phyloP scores from a whole-genome alignment of 805 yeast species.

The Metschnikowia continentalis region DNA sequence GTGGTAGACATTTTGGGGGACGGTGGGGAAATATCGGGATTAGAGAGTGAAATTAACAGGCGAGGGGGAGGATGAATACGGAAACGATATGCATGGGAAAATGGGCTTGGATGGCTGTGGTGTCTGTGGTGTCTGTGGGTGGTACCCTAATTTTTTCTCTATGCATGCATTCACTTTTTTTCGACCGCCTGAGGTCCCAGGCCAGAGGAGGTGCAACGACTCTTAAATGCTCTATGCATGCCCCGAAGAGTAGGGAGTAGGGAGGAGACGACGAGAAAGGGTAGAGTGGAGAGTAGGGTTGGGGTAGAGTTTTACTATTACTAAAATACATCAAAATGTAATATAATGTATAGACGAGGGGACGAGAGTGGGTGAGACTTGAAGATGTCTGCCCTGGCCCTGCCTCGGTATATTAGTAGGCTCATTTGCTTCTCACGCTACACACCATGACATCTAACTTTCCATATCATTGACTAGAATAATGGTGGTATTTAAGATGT shows the following conservation, averaged over 20 bases:
- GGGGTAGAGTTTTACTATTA: too few species aligned
- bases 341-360: too few species aligned
- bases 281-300: too few species aligned
- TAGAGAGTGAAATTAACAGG: background rate
- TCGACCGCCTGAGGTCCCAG: conserved; percentile 3
- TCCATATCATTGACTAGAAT: too few species aligned
- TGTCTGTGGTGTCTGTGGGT: conserved; percentile 2
- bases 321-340: too few species aligned
- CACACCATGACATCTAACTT: too few species aligned
- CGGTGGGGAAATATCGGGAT: background rate
- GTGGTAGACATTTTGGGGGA: conserved; percentile 10
- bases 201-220: conserved; percentile 2
- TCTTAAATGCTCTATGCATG: background rate
- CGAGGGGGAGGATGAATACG: background rate
- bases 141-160: conserved; percentile 3
- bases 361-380: too few species aligned
- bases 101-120: background rate
- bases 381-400: too few species aligned
- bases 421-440: too few species aligned
- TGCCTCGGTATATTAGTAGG: too few species aligned
- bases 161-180: conserved; percentile 4
- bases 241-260: background rate
- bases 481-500: too few species aligned
- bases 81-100: background rate
- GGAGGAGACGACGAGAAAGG: too few species aligned